Conservation (phyloP, 768 basidiomycete genomes). For the Rhodosporidiobolus odoratus region DNA sequence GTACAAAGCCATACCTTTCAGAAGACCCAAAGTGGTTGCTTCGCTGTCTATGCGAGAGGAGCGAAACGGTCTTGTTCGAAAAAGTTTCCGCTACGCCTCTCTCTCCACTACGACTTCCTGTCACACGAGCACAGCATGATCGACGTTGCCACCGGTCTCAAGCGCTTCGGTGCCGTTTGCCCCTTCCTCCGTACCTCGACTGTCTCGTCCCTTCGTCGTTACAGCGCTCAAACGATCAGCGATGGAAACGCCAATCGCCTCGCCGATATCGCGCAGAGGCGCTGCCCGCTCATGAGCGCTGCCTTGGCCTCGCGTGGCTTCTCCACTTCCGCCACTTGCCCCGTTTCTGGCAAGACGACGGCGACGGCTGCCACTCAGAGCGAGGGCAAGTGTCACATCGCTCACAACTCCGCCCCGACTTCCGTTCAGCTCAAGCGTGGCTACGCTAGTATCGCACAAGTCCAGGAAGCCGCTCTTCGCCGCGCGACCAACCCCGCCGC, state of each 20-base stretch:
- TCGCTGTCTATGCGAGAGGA: neutral
- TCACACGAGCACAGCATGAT: neutral
- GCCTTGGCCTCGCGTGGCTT: slow-evolving; percentile 22
- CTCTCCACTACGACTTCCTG: neutral
- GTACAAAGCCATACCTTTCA: too few relatives aligned
- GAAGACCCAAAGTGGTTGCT: too few relatives aligned
- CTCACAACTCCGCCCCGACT: neutral
- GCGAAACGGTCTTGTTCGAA: neutral
- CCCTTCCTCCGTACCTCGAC: slow-evolving; percentile 35
- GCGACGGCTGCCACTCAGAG: neutral
- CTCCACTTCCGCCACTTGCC: neutral
- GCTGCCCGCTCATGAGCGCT: slow-evolving; percentile 34
- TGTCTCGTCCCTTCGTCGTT: slow-evolving; percentile 4
- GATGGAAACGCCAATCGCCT: slow-evolving; percentile 21
- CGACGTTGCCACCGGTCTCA: slow-evolving; percentile 4
- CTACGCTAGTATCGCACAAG: slow-evolving; percentile 32
- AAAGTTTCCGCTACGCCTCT: neutral
- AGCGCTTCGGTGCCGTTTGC: slow-evolving; percentile 34
- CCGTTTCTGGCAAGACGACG: neutral
- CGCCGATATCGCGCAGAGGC: slow-evolving; percentile 13
- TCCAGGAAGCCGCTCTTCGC: slow-evolving; percentile 21
- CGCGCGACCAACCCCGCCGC: slow-evolving; percentile 7
- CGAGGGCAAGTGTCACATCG: neutral
- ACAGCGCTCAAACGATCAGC: slow-evolving; percentile 6
- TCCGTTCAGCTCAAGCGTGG: neutral